Evolutionary conservation across 2,329 filamentous ascomycete genomes (phyloP), one percentile per base, ranked within the genome.

Genomic region (Trichoderma afroharzianum): DNA sequence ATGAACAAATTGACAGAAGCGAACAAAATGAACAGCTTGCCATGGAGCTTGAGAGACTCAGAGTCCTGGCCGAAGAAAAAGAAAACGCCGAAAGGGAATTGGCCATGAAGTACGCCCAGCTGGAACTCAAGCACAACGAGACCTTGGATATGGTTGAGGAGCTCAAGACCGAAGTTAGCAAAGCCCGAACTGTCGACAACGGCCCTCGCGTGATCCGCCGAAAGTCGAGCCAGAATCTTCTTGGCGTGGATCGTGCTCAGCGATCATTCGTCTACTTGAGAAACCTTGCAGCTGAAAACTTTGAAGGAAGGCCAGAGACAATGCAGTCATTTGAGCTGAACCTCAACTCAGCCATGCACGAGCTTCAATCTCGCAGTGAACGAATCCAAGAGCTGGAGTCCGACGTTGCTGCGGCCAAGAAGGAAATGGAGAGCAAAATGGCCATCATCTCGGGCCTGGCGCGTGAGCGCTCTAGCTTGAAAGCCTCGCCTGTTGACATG

Each of bases 361-460:
- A 99, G 79, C 86, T 99, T 39, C 92, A 97, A 74, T 87, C 87
- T 11, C 90, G 95, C 55, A 95, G 95, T 50, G 95, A 98, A 80
- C 91, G 95, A 32, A 95, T 98, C 68, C 93, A 97, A 78, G 91
- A 95, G 76, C 86, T 99, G 15, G 96, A 99, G 81, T 90, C 90
- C 6, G 95, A 97, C 76, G 88, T 98, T 71, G 85, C 90, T 30
- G 91, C 90, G 4, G 89, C 94, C 26, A 96, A 93, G 84, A 97
- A 94, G 84, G 96, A 99, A 81, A 97, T 98, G 92, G 96, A 99
- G 79, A 91, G 89, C 74, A 99, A 99, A 88, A 94, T 95, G 85
- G 93, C 93, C 33, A 95, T 99, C 78, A 98, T 99, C 76, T 93
- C 94, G 33, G 96, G 96, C 7, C 86, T 99, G 74, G 97, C 96